Conservation (phyloP, 768 basidiomycete species). For the Suillus weaverae region DNA sequence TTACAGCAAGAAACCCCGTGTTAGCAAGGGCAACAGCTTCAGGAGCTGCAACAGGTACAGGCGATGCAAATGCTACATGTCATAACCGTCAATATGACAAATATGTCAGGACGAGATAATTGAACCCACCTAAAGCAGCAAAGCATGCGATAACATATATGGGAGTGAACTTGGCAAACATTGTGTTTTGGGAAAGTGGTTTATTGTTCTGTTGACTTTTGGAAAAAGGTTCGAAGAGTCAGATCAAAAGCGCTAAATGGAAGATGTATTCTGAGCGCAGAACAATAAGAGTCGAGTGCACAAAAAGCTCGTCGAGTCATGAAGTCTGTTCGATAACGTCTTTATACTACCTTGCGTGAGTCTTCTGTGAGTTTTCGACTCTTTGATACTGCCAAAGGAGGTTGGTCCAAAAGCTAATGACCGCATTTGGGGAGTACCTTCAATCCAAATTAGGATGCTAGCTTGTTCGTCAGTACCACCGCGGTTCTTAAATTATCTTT, state of each 20-base stretch:
- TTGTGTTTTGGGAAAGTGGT: conserved; percentile 20
- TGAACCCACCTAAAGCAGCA: conserved; percentile 25
- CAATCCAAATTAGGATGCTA: conserved; percentile 27
- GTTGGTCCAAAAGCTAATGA: conserved; percentile 17
- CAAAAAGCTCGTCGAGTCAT: conserved; percentile 20
- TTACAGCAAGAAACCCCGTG: conserved; percentile 19
- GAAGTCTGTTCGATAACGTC: background rate
- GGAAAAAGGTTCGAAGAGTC: background rate
- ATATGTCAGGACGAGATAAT: background rate
- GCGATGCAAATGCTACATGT: conserved; percentile 27
- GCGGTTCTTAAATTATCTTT: background rate
- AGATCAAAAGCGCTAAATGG: conserved; percentile 6
- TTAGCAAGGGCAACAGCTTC: conserved; percentile 2
- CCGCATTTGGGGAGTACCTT: conserved; percentile 25
- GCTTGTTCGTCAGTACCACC: conserved; percentile 22
- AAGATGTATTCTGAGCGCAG: conserved; percentile 11
- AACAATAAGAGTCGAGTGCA: conserved; percentile 34
- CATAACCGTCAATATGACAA: background rate
- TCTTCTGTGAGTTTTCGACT: background rate
- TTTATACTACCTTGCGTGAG: conserved; percentile 26
- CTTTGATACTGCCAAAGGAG: conserved; percentile 29
- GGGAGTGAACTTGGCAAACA: conserved; percentile 26
- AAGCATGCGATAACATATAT: conserved; percentile 31
- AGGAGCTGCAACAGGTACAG: conserved; percentile 21
- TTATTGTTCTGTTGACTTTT: conserved; percentile 27